Evolutionary conservation across 1,284 basidiomycete genomes (phyloP), one percentile per base, ranked within the genome.

Genomic region (Cryptococcus deneoformans): DNA sequence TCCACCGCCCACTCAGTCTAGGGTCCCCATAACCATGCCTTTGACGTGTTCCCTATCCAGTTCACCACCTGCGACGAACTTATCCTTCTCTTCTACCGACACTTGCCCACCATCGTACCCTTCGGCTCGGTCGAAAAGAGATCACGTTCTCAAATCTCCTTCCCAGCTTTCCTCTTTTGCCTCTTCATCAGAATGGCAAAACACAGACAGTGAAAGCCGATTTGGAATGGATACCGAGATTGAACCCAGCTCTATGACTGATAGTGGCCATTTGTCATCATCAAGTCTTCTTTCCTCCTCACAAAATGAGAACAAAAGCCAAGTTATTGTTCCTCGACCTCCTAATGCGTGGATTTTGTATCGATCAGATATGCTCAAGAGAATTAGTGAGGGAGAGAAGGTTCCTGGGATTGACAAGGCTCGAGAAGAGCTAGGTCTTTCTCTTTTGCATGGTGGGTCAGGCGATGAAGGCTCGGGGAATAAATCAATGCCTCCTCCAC

Each of bases 331-430:
- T 0, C 86, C 86, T 1, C 83, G 91, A 0, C 92, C 92, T 2
- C 86, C 87, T 14, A 95, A 95, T 73, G 87, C 92, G 0, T 95
- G 90, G 90, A 94, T 96, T 60, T 68, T 95, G n/a, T 96, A 91
- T 73, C 85, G 92, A 45, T 86, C 87, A 2, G 83, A 86, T 64
- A 86, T 83, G 69, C 80, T 85, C 54, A 67, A 59, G 24, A 62
- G 60, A 3, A 11, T 42, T 3, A 42, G 16, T 42, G 40, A 42
- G 40, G 67, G 67, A 3, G 61, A 64, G 10, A 46, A 56, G 3
- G 55, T 70, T 20, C 63, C 66, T 2, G 60, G 62, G 29, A 56
- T 70, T 6, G 63, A 67, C 9, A 62, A 58, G 34, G 56, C 62
- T 34, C 59, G 65, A 54, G 57, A 43, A 5, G 67, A 63, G 47